Evolutionary conservation across 768 basidiomycete species (phyloP).

Genomic region (Auriscalpium orientale): DNA sequence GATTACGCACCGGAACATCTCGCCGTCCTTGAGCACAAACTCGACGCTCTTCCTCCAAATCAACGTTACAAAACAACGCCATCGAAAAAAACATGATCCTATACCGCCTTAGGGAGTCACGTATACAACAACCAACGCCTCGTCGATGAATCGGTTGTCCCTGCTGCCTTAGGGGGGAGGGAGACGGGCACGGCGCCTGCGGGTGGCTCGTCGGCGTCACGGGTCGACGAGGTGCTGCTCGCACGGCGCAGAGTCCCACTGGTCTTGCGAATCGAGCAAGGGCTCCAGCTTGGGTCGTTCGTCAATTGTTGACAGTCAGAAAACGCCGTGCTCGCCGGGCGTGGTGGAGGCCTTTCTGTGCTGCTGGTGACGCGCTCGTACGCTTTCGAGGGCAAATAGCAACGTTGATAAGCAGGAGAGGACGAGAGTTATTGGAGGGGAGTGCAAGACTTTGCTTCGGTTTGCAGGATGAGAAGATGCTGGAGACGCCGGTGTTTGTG

Average conservation of each 20-base stretch:
- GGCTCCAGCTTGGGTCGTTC: constrained; percentile 11
- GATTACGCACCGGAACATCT: constrained; percentile 22
- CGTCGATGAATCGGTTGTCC: constrained; percentile 33
- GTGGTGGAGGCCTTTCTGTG: not conserved
- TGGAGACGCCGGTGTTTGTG: not conserved
- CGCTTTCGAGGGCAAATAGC: not conserved
- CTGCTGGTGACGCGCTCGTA: not conserved
- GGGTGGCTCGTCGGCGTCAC: constrained; percentile 15
- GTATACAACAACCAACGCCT: constrained; percentile 38
- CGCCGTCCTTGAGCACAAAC: constrained; percentile 23
- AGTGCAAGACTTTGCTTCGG: not conserved
- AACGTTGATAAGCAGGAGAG: not conserved
- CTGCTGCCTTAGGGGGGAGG: not conserved
- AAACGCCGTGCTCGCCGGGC: not conserved
- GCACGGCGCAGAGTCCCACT: constrained; percentile 11
- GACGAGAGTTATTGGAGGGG: not conserved
- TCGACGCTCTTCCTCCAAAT: constrained; percentile 37
- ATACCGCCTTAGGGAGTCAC: constrained; percentile 32
- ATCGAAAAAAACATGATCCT: constrained; percentile 39
- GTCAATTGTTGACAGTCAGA: constrained; percentile 7
- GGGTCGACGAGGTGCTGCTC: constrained; percentile 14
- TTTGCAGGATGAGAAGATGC: not conserved
- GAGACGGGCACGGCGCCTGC: constrained; percentile 1
- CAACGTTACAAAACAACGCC: constrained; percentile 28
- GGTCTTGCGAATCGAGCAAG: not conserved